These are phyloP conservation scores for Gossypium armourianum DNA, from an alignment of 441 rosid species.

Conservation along the genomic window DNA sequence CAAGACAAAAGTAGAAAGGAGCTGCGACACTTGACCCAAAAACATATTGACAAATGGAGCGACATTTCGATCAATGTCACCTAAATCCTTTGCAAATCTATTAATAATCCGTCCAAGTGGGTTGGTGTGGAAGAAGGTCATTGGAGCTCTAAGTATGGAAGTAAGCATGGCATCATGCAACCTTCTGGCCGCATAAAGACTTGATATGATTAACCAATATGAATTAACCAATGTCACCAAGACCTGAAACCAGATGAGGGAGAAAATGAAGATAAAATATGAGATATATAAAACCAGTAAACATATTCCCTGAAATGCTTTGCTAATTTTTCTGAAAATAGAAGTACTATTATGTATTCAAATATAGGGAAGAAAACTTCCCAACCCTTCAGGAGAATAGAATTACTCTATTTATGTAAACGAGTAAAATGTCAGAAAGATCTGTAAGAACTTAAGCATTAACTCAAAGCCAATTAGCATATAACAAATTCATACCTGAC, in stretches of 20 bases:
- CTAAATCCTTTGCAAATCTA: conserved; percentile 92
- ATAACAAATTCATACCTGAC: conserved; percentile 51
- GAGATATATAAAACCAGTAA: conserved; percentile 1
- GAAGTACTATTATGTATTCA: conserved; percentile 5
- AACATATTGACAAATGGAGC: conserved; percentile 72
- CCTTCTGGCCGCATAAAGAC: conserved; percentile 75
- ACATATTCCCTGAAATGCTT: not conserved
- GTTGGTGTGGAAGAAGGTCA: conserved; percentile 93
- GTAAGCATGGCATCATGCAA: conserved; percentile 87
- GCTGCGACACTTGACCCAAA: conserved; percentile 69
- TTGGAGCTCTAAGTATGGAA: conserved; percentile 87
- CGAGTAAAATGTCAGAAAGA: not conserved
- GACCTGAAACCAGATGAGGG: conserved; percentile 44
- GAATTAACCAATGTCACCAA: conserved; percentile 66
- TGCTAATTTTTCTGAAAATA: conserved; percentile 3
- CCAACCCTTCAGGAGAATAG: not conserved
- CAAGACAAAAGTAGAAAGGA: conserved; percentile 79
- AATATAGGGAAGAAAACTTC: not conserved
- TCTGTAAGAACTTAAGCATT: not conserved
- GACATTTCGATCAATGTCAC: conserved; percentile 84
- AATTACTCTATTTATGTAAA: not conserved
- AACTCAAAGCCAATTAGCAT: not conserved
- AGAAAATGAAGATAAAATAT: not conserved
- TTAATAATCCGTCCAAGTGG: conserved; percentile 88
- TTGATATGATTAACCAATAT: conserved; percentile 79